Base-by-base conservation (phyloP, 2,329 filamentous ascomycete genomes). In the Emergomyces pasteurianus region DNA sequence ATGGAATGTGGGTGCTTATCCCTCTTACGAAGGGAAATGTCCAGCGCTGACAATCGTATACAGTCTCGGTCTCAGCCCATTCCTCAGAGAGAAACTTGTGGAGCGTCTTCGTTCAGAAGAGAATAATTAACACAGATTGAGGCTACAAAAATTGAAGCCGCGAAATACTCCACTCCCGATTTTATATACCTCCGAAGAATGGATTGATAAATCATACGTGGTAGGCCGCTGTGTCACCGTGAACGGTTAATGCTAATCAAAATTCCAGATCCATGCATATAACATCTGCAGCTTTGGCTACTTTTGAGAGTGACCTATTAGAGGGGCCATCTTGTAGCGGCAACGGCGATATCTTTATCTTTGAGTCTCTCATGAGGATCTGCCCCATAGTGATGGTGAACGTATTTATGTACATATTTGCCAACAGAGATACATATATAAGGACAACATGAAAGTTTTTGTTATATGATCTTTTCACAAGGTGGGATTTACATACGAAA, bases 1-100 rank as follows among this genome's bases (percentile, higher is more conserved):
- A 86, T 67, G 84, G 84, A 60, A 80, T 86, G 71, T 81, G 70
- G 73, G 79, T 77, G 14, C 21, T 31, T 16, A 3, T 54, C 42
- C 26, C 12, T 14, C 23, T 26, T 18, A 31, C 42, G 6, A 34
- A n/a, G n/a, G 14, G 23, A n/a, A 42, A 36, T 60, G 23, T 53
- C 18, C 28, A 34, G 58, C 46, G 54, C 52, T 53, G 21, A 31
- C 26, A 18, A 31, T 42, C 40, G 3, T 47, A n/a, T 53, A 50
- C 47, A 79, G 78, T 63, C 72, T 79, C 60, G 79, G 74, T 10
- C 67, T 79, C 64, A 81, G 74, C 57, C 75, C 74, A 34, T 82
- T 79, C 60, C 66, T 83, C 36, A 73, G 78, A 60, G 74, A 77
- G 63, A 81, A 78, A 68, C 67, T 83, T 38, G 73, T 81, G 8